Evolutionary conservation across 2,329 filamentous ascomycete genomes (phyloP), one percentile per base, ranked within the genome.

Genomic region (Aspergillus oerlinghausenensis): DNA sequence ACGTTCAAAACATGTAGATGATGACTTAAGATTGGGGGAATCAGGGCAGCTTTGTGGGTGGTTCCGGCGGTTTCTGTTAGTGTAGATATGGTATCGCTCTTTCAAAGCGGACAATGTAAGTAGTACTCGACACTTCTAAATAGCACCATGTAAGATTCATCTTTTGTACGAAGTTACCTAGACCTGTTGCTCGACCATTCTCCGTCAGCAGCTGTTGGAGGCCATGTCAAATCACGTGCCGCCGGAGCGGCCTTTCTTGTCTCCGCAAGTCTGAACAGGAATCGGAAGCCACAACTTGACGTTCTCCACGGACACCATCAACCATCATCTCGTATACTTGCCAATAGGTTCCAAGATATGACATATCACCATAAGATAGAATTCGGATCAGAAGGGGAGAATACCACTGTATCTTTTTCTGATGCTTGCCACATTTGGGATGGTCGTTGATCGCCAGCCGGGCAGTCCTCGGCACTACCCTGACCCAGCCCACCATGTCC

Each of bases 261-360:
- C 21, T 47, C 43, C 43, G 43, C 43, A 11, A 47, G 9, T 23
- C 23, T 3, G 43, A 6, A 14, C 11, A 28, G 19, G 26, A 25
- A 47, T 3, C 1, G 5, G 32, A 35, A 56, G 50, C 50, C 51
- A 50, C 50, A 56, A 53, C 51, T 42, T 52, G 50, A 56, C 50
- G 25, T 50, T 6, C n/a, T 40, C n/a, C 35, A 43, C 43, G 21
- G 8, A 43, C n/a, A 43, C 10, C 43, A 23, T 47, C 21, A 23
- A 17, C 23, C 19, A 25, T 14, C 43, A 7, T 47, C 23, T 47
- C 14, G 43, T 47, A 47, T 47, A 23, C 32, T 38, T 38, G 11
- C 23, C 40, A 21, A 47, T 14, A 25, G 23, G 5, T 21, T 5
- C 19, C 11, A 23, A 23, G 9, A 47, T 47, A 47, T 47, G 19